Base-by-base conservation (phyloP, 139 green algal species). In the Chlamydomonas eustigma region DNA sequence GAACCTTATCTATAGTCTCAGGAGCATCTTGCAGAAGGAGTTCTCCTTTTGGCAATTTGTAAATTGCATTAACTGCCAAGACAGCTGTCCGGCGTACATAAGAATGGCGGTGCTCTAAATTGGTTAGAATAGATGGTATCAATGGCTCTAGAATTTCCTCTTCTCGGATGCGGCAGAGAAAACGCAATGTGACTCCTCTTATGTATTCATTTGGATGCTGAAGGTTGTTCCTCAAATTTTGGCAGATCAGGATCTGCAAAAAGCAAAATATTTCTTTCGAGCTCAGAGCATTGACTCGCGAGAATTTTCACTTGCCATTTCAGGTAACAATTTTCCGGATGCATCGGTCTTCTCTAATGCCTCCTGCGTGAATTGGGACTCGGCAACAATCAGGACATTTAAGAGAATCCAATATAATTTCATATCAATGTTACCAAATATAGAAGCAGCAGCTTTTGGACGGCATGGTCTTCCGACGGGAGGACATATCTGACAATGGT, bases 191-290 rank as follows among this genome's bases (percentile, higher is more conserved):
- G 35, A 93, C 89, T 3, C 96, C 96, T 2, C 96, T 83, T 2
- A 99, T 89, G 87, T 97, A 99, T 86, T 99, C 96, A 79, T 99
- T 99, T 22, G 96, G 96, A 76, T 99, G 96, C 88, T 99, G 96
- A 73, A 99, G 82, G 87, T 98, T 99, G 89, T 99, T 99, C 31
- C 96, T 84, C 72, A 99, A 88, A 84, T 75, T 98, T 83, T 99
- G 96, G 79, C 96, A 99, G 75, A 99, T 98, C 2, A 99, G 88
- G 79, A 99, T 99, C 91, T 95, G 90, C 79, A 64, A 32, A 38
- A 32, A 76, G 18, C 12, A 58, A 58, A 58, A 12, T 58, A 28
- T 12, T 58, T 18, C 12, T 28, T 58, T 58, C 12, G 44, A 58
- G 44, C 44, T 58, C 12, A 28, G 44, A 58, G 18, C n/a, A n/a